Conservation (phyloP, 2,329 filamentous ascomycete species). For the Aureobasidium melanogenum region DNA sequence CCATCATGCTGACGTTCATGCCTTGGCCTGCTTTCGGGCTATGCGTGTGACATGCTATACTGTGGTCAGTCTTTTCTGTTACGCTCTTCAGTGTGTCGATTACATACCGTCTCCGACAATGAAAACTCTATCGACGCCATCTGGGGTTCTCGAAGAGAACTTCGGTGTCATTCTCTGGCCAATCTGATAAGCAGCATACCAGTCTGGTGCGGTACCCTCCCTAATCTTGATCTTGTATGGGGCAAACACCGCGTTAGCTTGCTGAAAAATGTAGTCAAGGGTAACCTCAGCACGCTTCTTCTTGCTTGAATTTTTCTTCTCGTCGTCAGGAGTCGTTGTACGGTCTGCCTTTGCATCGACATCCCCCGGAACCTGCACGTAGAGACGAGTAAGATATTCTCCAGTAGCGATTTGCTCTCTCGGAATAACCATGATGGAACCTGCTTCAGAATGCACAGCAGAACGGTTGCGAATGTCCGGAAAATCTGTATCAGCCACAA, state of each 20-base stretch:
- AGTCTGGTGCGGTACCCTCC: neutral
- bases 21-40: conserved; percentile 59
- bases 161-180: conserved; percentile 34
- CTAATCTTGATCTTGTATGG: conserved; percentile 5
- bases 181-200: conserved; percentile 45
- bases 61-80: neutral
- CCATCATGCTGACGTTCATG: conserved; percentile 66
- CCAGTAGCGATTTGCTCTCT: conserved; percentile 39
- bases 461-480: conserved; percentile 72
- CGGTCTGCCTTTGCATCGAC: conserved; percentile 38
- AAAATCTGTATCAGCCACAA: conserved; percentile 22
- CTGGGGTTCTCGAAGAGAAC: conserved; percentile 3
- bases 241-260: conserved; percentile 35
- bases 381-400: neutral
- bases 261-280: conserved; percentile 52
- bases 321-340: conserved; percentile 51
- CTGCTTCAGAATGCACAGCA: conserved; percentile 60
- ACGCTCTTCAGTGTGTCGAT: conserved; percentile 25
- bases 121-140: conserved; percentile 9
- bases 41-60: conserved; percentile 33
- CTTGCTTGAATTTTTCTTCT: conserved; percentile 45
- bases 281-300: conserved; percentile 42
- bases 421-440: conserved; percentile 71
- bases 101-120: neutral
- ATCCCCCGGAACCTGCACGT: conserved; percentile 14